A percentile compares a stretch with the other conserved stretches of the same genome.
Evolutionary conservation across 306 rosid genomes (phyloP).

Genomic region (Bauhinia variegata): DNA sequence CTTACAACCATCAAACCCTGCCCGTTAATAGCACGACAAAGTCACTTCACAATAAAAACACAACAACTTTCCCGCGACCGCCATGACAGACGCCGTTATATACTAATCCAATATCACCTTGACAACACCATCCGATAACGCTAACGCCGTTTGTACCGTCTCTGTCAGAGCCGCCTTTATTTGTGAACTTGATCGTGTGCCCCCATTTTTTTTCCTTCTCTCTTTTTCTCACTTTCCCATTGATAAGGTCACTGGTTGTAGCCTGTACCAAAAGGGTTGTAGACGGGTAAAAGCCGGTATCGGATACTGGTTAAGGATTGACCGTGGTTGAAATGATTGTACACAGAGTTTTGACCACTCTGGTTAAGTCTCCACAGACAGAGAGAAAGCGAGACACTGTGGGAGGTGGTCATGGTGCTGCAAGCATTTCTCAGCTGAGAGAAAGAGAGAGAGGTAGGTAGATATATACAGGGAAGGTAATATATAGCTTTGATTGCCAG

Average conservation of each 20-base stretch:
- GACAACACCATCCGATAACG: neutral
- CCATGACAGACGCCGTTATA: conserved; percentile 44
- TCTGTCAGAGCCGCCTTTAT: conserved; percentile 41
- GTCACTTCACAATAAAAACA: conserved; percentile 69
- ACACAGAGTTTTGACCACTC: conserved; percentile 59
- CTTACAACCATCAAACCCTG: conserved; percentile 42
- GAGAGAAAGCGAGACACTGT: neutral
- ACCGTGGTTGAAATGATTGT: conserved; percentile 68
- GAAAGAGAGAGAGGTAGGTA: conserved; percentile 1
- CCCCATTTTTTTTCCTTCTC: conserved; percentile 2
- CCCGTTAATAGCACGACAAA: conserved; percentile 64
- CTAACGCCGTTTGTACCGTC: conserved; percentile 16
- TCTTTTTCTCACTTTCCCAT: neutral
- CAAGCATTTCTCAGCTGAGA: conserved; percentile 42
- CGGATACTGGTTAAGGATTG: conserved; percentile 45
- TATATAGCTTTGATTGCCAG: neutral
- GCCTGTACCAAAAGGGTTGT: conserved; percentile 25
- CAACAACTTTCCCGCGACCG: conserved; percentile 48
- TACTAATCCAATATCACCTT: neutral
- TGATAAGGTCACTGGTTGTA: conserved; percentile 32
- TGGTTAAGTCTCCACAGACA: conserved; percentile 59
- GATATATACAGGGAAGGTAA: neutral
- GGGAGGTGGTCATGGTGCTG: conserved; percentile 27
- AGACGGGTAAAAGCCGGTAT: conserved; percentile 52
- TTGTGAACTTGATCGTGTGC: conserved; percentile 29